These are phyloP conservation scores for Lodderomyces beijingensis DNA, from an alignment of 1,139 yeast species.

Conservation along the genomic window DNA sequence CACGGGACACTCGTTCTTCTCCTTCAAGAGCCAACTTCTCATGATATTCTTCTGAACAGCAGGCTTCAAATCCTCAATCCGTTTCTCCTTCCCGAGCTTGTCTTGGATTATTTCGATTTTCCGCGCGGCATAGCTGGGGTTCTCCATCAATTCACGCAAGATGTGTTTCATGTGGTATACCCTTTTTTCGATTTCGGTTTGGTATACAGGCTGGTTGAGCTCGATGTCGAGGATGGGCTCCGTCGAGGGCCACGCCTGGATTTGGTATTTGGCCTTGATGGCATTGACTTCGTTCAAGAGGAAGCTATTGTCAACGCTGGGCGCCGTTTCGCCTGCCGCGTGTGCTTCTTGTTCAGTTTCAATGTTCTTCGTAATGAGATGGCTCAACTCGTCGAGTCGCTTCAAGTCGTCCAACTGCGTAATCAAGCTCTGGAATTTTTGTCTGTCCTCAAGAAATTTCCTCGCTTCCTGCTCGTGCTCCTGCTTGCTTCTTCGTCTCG, in stretches of 20 bases:
- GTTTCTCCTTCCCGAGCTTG: constrained; percentile 21
- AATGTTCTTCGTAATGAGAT: constrained; percentile 21
- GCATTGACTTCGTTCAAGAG: constrained; percentile 41
- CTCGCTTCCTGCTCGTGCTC: constrained; percentile 56
- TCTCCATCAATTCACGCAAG: constrained; percentile 29
- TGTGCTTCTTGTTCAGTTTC: constrained; percentile 14
- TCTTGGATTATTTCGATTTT: constrained; percentile 24
- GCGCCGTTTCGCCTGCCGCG: too few species aligned
- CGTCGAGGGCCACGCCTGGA: constrained; percentile 55
- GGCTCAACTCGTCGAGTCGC: constrained; percentile 38
- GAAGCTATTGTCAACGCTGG: too few species aligned
- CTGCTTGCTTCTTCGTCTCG: constrained; percentile 56
- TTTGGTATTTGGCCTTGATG: constrained; percentile 50
- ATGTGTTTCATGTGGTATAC: constrained; percentile 26
- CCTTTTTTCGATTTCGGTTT: constrained; percentile 23
- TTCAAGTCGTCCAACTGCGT: constrained; percentile 47
- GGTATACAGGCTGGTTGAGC: constrained; percentile 19
- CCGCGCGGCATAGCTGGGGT: constrained; percentile 21
- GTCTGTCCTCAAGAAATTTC: constrained; percentile 46
- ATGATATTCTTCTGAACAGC: constrained; percentile 36
- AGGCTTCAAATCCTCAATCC: constrained; percentile 22
- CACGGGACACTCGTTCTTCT: constrained; percentile 25
- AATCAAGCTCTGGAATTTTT: constrained; percentile 31
- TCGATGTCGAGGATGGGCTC: constrained; percentile 36
- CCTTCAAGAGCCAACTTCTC: constrained; percentile 38